Percentiles rank a stretch among this genome's conserved stretches.
Evolutionary conservation across 805 yeast species (phyloP).

Genomic region (Saturnispora bothae): DNA sequence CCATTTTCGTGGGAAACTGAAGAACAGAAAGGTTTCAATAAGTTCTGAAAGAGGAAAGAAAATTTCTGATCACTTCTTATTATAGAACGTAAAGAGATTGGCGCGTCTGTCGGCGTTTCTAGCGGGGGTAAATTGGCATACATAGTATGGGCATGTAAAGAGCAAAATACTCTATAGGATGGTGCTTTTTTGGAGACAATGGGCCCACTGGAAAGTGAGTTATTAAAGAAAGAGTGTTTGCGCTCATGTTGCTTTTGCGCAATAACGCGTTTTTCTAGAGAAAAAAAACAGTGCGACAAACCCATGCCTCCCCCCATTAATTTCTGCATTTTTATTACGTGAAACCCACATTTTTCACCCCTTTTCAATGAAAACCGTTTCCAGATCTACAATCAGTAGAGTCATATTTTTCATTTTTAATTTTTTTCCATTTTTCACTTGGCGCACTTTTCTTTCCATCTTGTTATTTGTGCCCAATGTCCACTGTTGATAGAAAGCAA

Average conservation of each 20-base stretch:
- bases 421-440: neutral
- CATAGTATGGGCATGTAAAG: too few relatives aligned
- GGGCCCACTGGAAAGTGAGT: too few relatives aligned
- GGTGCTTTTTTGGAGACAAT: too few relatives aligned
- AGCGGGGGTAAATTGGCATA: too few relatives aligned
- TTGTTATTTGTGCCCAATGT: slow-evolving; percentile 12
- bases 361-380: too few relatives aligned
- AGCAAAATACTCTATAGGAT: too few relatives aligned
- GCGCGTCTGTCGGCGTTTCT: too few relatives aligned
- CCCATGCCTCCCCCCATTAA: too few relatives aligned
- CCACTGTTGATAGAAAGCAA: slow-evolving; percentile 61
- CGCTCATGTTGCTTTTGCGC: neutral
- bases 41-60: neutral
- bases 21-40: neutral
- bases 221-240: neutral
- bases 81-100: neutral
- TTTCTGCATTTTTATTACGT: too few relatives aligned
- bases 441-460: neutral
- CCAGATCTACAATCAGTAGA: neutral
- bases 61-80: too few relatives aligned
- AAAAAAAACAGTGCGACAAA: too few relatives aligned
- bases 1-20: slow-evolving; percentile 41
- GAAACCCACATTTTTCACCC: too few relatives aligned
- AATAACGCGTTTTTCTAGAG: neutral
- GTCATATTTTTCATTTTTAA: slow-evolving; percentile 1